These are phyloP conservation scores for Trichoderma afroharzianum DNA, from an alignment of 2,329 filamentous ascomycete species.

Conservation along the genomic window DNA sequence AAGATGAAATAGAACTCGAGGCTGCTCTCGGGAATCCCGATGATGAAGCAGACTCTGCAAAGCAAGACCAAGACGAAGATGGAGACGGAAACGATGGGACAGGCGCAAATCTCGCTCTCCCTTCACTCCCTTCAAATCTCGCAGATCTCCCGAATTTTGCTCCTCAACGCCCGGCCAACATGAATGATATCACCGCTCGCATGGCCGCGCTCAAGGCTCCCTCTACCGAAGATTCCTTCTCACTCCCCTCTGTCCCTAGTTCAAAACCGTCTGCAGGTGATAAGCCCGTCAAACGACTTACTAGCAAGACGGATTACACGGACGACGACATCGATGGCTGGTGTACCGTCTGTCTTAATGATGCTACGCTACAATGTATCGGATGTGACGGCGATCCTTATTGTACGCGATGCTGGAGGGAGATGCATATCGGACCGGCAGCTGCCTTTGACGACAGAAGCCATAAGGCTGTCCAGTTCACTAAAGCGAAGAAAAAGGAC, in stretches of 20 bases:
- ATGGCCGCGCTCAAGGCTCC: slow-evolving; percentile 49
- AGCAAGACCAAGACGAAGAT: neutral
- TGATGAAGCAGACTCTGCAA: neutral
- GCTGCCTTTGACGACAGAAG: slow-evolving; percentile 67
- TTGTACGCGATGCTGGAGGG: slow-evolving; percentile 74
- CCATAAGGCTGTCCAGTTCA: slow-evolving; percentile 64
- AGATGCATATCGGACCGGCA: slow-evolving; percentile 69
- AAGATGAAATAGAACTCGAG: slow-evolving; percentile 44
- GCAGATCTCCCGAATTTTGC: slow-evolving; percentile 32
- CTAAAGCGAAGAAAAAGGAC: slow-evolving; percentile 34
- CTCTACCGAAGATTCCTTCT: slow-evolving; percentile 31
- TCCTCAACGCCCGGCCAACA: slow-evolving; percentile 26
- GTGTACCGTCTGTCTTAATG: slow-evolving; percentile 80
- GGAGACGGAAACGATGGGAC: neutral
- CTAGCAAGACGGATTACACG: slow-evolving; percentile 45
- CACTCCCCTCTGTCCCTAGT: slow-evolving; percentile 49
- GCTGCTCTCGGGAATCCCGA: slow-evolving; percentile 15
- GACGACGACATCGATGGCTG: slow-evolving; percentile 72
- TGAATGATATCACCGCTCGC: slow-evolving; percentile 47
- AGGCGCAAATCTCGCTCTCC: slow-evolving; percentile 37
- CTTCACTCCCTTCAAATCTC: slow-evolving; percentile 44
- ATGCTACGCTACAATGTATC: slow-evolving; percentile 67
- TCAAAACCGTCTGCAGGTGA: slow-evolving; percentile 41
- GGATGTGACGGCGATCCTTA: slow-evolving; percentile 72
- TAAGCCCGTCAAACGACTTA: slow-evolving; percentile 37